Evolutionary conservation across 2,329 filamentous ascomycete species (phyloP).

Genomic region (Aspergillus piperis): DNA sequence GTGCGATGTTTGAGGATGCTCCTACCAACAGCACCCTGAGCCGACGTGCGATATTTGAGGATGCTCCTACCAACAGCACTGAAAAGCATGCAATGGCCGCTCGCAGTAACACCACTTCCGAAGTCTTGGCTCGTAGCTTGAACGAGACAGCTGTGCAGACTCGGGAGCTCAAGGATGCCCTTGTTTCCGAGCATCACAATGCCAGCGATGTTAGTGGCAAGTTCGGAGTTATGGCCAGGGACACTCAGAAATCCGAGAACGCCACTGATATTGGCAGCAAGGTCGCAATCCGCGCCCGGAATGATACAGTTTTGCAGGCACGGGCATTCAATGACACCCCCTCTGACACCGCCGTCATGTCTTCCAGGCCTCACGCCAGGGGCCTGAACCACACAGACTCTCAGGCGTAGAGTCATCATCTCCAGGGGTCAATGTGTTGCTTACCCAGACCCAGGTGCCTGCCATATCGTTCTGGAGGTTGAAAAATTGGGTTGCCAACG

Average conservation of each 20-base stretch:
- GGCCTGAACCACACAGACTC: background rate
- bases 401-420: background rate
- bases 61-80: constrained; percentile 8
- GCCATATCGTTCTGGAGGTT: no score
- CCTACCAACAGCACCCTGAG: background rate
- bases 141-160: no score
- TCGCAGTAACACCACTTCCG: constrained; percentile 5
- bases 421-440: background rate
- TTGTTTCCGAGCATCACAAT: no score
- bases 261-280: constrained; percentile 1
- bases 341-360: background rate
- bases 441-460: no score
- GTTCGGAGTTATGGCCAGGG: no score
- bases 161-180: no score
- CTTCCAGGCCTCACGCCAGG: background rate
- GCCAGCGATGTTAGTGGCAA: no score
- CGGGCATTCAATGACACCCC: background rate
- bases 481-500: background rate
- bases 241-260: no score
- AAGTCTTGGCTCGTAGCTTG: background rate
- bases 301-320: constrained; percentile 12
- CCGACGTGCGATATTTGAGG: background rate
- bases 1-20: no score
- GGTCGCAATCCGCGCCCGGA: constrained; percentile 5
- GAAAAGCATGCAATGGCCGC: background rate